phyloP scores from a whole-genome alignment of 371 early-diverging fungal species.

The Mucor irregularis region DNA sequence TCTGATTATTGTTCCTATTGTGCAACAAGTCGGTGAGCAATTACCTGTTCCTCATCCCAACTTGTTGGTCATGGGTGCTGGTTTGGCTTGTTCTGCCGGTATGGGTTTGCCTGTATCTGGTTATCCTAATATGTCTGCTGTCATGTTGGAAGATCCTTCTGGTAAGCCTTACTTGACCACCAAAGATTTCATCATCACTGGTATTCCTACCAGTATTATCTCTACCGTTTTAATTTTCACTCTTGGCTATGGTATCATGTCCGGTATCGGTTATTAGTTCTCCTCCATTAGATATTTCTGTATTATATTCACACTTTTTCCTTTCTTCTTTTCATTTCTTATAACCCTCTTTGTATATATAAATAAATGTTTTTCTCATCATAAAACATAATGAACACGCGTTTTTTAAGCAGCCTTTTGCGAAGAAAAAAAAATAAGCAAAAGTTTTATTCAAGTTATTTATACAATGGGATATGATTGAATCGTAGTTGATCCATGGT shows the following conservation, averaged over 20 bases:
- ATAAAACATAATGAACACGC: too few relatives aligned
- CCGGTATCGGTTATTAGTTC: constrained; percentile 51
- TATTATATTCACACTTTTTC: background rate
- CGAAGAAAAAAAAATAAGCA: too few relatives aligned
- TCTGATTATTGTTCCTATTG: constrained; percentile 81
- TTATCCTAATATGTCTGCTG: constrained; percentile 97
- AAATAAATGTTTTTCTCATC: background rate
- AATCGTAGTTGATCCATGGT: background rate
- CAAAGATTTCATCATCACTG: constrained; percentile 83
- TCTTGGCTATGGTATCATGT: constrained; percentile 75
- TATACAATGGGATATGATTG: background rate
- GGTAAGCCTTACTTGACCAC: constrained; percentile 87
- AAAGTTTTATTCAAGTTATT: background rate
- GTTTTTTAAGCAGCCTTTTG: too few relatives aligned
- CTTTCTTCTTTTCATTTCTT: background rate
- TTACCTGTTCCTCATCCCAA: constrained; percentile 82
- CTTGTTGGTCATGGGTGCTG: constrained; percentile 84
- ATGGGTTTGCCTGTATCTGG: constrained; percentile 85
- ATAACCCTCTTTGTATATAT: background rate
- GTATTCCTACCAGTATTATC: constrained; percentile 76
- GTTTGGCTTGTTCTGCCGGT: constrained; percentile 51
- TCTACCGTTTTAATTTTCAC: constrained; percentile 74
- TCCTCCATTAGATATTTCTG: background rate
- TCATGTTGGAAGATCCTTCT: constrained; percentile 88
- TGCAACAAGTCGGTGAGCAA: constrained; percentile 69